phyloP scores from a whole-genome alignment of 2,329 filamentous ascomycete species.

The Helotiales sp. region DNA sequence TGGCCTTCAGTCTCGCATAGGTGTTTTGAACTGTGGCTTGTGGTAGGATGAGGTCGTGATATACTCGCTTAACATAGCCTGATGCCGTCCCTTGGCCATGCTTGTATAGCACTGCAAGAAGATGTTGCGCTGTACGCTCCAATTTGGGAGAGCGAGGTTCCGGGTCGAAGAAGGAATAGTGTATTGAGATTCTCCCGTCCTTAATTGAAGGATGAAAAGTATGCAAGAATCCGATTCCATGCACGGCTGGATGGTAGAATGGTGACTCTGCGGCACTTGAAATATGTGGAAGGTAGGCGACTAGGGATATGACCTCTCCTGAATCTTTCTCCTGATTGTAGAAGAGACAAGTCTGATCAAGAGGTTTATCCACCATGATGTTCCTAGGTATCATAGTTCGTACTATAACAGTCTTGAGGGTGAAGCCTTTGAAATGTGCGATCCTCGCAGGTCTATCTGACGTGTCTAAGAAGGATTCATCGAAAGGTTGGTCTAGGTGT shows the following conservation, averaged over 20 bases:
- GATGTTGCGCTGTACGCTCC: constrained; percentile 64
- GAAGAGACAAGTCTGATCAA: constrained; percentile 83
- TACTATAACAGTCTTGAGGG: constrained; percentile 64
- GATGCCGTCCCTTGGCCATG: constrained; percentile 64
- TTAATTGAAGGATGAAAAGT: constrained; percentile 51
- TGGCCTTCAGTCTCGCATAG: constrained; percentile 76
- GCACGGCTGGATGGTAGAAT: constrained; percentile 83
- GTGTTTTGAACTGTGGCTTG: constrained; percentile 79
- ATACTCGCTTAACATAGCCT: constrained; percentile 78
- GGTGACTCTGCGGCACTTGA: constrained; percentile 63
- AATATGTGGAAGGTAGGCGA: constrained; percentile 79
- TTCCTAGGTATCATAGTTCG: constrained; percentile 82
- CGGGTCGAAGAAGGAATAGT: constrained; percentile 55
- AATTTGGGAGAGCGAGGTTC: constrained; percentile 47
- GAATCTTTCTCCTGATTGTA: constrained; percentile 44
- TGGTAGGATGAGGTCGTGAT: constrained; percentile 79
- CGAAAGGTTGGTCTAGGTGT: constrained; percentile 50
- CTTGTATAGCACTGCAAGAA: constrained; percentile 70
- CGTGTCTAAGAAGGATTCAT: constrained; percentile 34
- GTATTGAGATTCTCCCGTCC: constrained; percentile 56
- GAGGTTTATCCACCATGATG: constrained; percentile 67
- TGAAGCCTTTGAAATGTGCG: constrained; percentile 46
- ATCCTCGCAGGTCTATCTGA: constrained; percentile 38
- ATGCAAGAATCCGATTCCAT: constrained; percentile 74
- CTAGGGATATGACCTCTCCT: constrained; percentile 48